Base-by-base conservation (phyloP, 768 basidiomycete species). In the Leucocoprinus leucothites region DNA sequence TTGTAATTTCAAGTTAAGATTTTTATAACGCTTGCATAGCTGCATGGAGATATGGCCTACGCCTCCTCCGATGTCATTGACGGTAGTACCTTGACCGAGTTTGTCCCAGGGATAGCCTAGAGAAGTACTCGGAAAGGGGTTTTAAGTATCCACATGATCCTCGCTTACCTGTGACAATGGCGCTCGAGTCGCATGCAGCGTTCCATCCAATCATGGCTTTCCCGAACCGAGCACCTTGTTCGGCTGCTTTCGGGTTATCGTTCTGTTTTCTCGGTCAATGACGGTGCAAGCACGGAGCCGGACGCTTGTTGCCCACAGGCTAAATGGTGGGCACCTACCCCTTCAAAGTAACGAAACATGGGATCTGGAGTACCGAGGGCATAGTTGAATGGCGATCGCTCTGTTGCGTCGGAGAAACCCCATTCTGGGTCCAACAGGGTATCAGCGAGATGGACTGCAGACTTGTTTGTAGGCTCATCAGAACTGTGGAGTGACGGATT, bases 1-100 rank as follows among this genome's bases (percentile, higher is more conserved):
- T 43, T 73, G 69, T 6, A 73, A 58, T 5, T 65, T 53, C 8
- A 71, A 49, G 22, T 65, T 61, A 8, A 74, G 50, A 5, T 67
- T 62, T 1, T 67, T 65, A 48, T 66, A 66, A 8, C 45, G 48
- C 51, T 68, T 64, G 3, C 61, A 50, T 6, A 74, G 58, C 11
- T 60, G 50, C 42, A 71, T 59, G 8, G 64, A 58, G n/a, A 69
- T 62, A 43, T 62, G 57, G 1, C 73, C 74, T 22, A 68, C 61
- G 14, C 69, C 67, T 19, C 71, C 70, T 9, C 71, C 74, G 13
- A 74, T 66, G 57, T 75, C 72, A 19, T 70, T 69, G 14, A 76
- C 56, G 14, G 61, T 56, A 21, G 64, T 57, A 18, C 60, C 61
- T 43, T 22, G n/a, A 58, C 57, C 16, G 63, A 52, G 9, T 52